Percentiles rank a stretch among this genome's conserved stretches.
Evolutionary conservation across 371 early-diverging fungal species (phyloP).

Genomic region (Apophysomyces variabilis): DNA sequence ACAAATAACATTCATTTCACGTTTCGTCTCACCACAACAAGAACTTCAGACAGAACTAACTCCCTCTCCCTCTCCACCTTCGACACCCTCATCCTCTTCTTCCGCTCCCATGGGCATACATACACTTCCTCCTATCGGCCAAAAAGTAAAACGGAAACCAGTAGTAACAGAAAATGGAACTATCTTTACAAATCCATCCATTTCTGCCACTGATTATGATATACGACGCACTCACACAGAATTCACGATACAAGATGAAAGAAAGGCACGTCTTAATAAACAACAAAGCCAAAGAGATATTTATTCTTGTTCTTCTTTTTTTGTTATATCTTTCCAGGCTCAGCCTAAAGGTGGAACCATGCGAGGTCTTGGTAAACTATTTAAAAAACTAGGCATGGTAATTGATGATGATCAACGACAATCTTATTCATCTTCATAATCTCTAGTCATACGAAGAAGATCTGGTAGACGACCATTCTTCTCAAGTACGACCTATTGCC

Average conservation of each 20-base stretch:
- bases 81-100: background rate
- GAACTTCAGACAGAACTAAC: conserved; percentile 13
- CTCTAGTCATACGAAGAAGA: conserved; percentile 27
- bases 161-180: conserved; percentile 8
- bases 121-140: conserved; percentile 13
- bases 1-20: conserved; percentile 9
- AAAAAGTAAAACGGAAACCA: conserved; percentile 19
- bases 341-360: conserved; percentile 18
- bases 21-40: conserved; percentile 11
- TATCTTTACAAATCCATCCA: background rate
- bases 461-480: conserved; percentile 19
- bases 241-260: background rate
- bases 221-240: background rate
- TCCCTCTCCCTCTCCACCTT: conserved; percentile 7
- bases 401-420: background rate
- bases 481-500: conserved; percentile 24
- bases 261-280: conserved; percentile 4
- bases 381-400: conserved; percentile 29
- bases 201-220: background rate
- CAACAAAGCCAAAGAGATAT: conserved; percentile 13
- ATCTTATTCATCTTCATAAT: background rate
- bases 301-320: background rate
- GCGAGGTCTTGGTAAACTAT: conserved; percentile 27
- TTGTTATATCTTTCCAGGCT: conserved; percentile 8
- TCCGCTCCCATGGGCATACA: conserved; percentile 7